Conservation (phyloP, 805 yeast genomes). For the Sugiyamaella boreocaroliniensis region DNA sequence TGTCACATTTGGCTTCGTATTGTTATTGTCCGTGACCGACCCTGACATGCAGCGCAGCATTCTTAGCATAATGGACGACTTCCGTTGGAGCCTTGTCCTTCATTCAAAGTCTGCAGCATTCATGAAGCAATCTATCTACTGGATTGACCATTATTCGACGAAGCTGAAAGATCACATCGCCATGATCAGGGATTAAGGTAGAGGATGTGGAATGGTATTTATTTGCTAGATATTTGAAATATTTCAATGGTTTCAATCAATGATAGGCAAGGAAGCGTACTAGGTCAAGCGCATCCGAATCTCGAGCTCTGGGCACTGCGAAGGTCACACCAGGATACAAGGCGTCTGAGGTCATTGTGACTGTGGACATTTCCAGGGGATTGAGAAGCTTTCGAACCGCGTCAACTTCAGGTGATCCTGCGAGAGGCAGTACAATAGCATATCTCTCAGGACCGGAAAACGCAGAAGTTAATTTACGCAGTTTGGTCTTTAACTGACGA, state of each 20-base stretch:
- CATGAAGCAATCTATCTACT: slow-evolving; percentile 23
- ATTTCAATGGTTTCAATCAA: neutral
- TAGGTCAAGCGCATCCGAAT: slow-evolving; percentile 3
- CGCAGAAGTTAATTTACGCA: neutral
- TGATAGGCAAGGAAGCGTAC: neutral
- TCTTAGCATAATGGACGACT: slow-evolving; percentile 20
- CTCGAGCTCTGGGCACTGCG: neutral
- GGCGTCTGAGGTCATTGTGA: neutral
- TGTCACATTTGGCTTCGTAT: slow-evolving; percentile 21
- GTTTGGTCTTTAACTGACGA: neutral
- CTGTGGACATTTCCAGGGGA: neutral
- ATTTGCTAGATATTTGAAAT: neutral
- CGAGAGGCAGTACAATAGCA: neutral
- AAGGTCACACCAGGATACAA: neutral
- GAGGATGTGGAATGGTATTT: neutral
- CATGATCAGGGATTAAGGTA: neutral
- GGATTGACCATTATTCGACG: slow-evolving; percentile 23
- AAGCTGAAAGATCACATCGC: slow-evolving; percentile 12
- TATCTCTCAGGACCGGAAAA: neutral
- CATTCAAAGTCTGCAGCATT: slow-evolving; percentile 24
- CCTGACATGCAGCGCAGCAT: slow-evolving; percentile 16
- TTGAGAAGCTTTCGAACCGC: neutral
- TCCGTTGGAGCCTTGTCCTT: slow-evolving; percentile 22
- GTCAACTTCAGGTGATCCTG: neutral
- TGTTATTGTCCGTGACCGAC: slow-evolving; percentile 16